phyloP scores from a whole-genome alignment of 495 filamentous ascomycete species.

The Podospora fimiseda region DNA sequence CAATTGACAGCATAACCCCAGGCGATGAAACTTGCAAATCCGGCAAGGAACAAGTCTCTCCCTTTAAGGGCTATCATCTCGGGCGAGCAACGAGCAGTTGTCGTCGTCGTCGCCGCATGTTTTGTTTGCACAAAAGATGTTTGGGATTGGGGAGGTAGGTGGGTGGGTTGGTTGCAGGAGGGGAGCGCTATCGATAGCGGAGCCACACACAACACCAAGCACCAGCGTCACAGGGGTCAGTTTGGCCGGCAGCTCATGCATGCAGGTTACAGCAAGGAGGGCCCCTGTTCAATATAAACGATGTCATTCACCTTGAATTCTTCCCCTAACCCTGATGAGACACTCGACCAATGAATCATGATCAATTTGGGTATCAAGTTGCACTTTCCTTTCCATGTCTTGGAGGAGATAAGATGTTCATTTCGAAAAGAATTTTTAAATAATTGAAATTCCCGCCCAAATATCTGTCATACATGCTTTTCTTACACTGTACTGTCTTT shows the following conservation, averaged over 20 bases:
- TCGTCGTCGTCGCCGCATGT: slow-evolving; percentile 37
- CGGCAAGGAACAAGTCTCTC: slow-evolving; percentile 66
- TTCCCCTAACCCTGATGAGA: too few species aligned
- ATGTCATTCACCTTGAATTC: too few species aligned
- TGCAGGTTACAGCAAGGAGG: not conserved
- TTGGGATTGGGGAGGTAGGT: not conserved
- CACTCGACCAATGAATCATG: too few species aligned
- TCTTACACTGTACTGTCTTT: too few species aligned
- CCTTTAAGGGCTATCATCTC: slow-evolving; percentile 70
- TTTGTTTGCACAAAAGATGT: slow-evolving; percentile 16
- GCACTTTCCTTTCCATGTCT: too few species aligned
- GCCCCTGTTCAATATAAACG: too few species aligned
- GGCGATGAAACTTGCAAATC: slow-evolving; percentile 66
- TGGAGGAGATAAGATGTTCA: too few species aligned
- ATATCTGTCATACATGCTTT: too few species aligned
- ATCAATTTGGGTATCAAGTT: too few species aligned
- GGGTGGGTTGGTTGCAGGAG: slow-evolving; percentile 1
- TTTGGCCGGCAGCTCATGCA: not conserved
- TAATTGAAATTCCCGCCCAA: too few species aligned
- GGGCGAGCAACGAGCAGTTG: slow-evolving; percentile 19
- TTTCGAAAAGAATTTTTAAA: too few species aligned
- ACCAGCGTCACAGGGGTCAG: not conserved
- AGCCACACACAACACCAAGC: not conserved
- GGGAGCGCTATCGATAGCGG: slow-evolving; percentile 10
- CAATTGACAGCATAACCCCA: slow-evolving; percentile 80